Base-by-base conservation (phyloP, 129 eudicot genomes). In the Artemisia argyi region DNA sequence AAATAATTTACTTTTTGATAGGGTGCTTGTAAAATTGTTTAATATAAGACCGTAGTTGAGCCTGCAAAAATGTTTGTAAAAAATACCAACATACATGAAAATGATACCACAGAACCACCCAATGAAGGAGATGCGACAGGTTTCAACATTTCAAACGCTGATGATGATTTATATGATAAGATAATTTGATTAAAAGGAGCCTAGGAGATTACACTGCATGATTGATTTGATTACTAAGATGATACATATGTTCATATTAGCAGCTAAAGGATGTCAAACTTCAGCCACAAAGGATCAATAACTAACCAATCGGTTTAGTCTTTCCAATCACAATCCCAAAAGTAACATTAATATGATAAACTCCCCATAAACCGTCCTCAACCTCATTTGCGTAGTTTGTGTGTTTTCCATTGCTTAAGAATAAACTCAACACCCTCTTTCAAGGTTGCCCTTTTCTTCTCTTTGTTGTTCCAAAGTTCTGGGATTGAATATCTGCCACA, bases 391-490 rank as follows among this genome's bases (percentile, higher is more conserved):
- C 7, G 30, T 3, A 2, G 66, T 61, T 54, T 80, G 52, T 10
- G 3, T 3, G 5, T 0, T 16, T 66, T 65, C 81, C 83, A 79
- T 44, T 53, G 61, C 19, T 67, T 71, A 2, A 75, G 57, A 14
- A 79, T 16, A 71, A 10, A 77, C 3, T 73, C 80, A 10, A 70
- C 76, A 15, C 80, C 72, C 69, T 84, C 88, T 50, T 46, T 48
- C 48, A 84, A 50, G 5, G 49, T 52, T 1, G 88, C 88, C 53
- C 64, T 65, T 20, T 80, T 65, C 0, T 69, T 73, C 13, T 65
- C 81, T n/a, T 75, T 75, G 15, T 18, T 24, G 76, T 84, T 77
- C 88, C 88, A 84, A 11, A 84, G 82, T 74, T 80, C 83, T 0
- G 76, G 18, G 32, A 84, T 24, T 0, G 82, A 80, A 74, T 84